These are phyloP conservation scores for Daldinia sp. DNA, from an alignment of 2,329 filamentous ascomycete species.

Conservation along the genomic window DNA sequence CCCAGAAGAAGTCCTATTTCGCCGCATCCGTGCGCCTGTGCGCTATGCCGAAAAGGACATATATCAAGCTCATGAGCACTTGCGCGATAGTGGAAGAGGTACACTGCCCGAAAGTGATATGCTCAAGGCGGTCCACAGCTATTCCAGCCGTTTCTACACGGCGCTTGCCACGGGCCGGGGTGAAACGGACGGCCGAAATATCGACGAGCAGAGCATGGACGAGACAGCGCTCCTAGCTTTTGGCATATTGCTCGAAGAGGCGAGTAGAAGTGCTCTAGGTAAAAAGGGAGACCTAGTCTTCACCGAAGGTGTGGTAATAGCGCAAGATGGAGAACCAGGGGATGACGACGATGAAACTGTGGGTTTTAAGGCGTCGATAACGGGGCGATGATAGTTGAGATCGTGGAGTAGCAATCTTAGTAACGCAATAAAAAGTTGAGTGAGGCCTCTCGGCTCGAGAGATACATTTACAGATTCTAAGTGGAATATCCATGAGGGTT, in stretches of 20 bases:
- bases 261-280: conserved; percentile 67
- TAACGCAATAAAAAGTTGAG: conserved; percentile 16
- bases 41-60: conserved; percentile 76
- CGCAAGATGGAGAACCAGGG: conserved; percentile 19
- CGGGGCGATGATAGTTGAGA: conserved; percentile 23
- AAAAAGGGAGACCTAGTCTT: conserved; percentile 75
- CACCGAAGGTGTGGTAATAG: conserved; percentile 61
- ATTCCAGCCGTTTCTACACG: conserved; percentile 72
- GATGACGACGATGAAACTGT: conserved; percentile 31
- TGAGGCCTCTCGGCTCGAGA: conserved; percentile 13
- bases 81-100: conserved; percentile 55
- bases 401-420: conserved; percentile 22
- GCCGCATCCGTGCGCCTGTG: conserved; percentile 67
- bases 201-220: conserved; percentile 72
- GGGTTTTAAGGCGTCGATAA: conserved; percentile 38
- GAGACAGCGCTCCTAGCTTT: conserved; percentile 80
- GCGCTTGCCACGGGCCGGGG: conserved; percentile 44
- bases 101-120: conserved; percentile 73
- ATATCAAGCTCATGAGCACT: conserved; percentile 71
- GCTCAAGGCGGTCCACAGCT: conserved; percentile 72
- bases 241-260: conserved; percentile 78
- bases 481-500: neutral
- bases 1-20: conserved; percentile 77
- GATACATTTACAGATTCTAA: neutral
- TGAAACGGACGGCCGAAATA: conserved; percentile 20